phyloP scores from a whole-genome alignment of 345 rosid species.

The Camelina laxa region DNA sequence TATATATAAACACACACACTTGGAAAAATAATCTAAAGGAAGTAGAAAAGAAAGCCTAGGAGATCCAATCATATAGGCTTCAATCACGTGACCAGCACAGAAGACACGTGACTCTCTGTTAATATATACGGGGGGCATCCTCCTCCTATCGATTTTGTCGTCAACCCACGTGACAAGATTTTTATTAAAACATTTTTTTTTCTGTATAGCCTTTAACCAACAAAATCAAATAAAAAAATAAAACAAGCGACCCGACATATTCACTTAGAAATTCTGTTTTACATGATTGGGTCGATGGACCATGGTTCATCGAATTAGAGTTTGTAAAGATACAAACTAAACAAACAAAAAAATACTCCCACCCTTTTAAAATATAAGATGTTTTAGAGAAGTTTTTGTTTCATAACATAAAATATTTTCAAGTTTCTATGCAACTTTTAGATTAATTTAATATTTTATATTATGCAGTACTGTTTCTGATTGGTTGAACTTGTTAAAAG shows the following conservation, averaged over 20 bases:
- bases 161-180: slow-evolving; percentile 39
- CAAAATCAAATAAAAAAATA: neutral
- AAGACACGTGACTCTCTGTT: slow-evolving; percentile 33
- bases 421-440: no score
- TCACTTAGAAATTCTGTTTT: slow-evolving; percentile 7
- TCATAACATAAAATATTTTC: no score
- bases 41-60: slow-evolving; percentile 16
- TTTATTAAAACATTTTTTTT: neutral
- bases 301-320: neutral
- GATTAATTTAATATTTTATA: no score
- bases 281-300: slow-evolving; percentile 30
- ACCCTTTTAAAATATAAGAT: no score
- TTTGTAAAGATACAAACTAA: neutral
- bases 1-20: no score
- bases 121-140: neutral
- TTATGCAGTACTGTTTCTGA: no score
- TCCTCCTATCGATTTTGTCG: slow-evolving; percentile 33
- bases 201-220: slow-evolving; percentile 13
- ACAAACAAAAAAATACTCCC: no score
- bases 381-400: no score
- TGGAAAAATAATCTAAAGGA: neutral
- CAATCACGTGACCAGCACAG: slow-evolving; percentile 41
- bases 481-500: no score
- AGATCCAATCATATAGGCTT: slow-evolving; percentile 42
- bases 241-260: slow-evolving; percentile 31